These are phyloP conservation scores for Eudorina sp. DNA, from an alignment of 139 green algal species.

Conservation along the genomic window DNA sequence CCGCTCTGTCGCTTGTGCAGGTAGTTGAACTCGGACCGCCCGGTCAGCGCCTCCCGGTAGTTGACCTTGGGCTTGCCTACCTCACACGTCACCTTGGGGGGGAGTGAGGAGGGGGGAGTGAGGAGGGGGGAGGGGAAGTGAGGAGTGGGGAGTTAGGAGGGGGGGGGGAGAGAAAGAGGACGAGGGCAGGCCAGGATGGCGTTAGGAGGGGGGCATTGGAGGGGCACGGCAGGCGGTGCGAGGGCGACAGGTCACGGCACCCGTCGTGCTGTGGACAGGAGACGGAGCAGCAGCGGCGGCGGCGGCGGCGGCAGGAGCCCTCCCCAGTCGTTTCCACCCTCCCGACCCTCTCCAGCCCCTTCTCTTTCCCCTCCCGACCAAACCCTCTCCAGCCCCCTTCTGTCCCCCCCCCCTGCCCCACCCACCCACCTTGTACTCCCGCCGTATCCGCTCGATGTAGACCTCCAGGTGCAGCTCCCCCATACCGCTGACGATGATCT, in stretches of 20 bases:
- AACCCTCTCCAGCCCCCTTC: background rate
- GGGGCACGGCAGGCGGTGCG: no score
- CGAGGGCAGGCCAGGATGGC: no score
- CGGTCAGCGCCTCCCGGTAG: constrained; percentile 95
- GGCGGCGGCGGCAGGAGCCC: no score
- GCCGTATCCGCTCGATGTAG: constrained; percentile 96
- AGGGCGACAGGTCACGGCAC: no score
- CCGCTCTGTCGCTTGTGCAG: constrained; percentile 99
- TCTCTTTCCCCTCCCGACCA: background rate
- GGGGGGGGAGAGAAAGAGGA: background rate
- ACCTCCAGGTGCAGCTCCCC: constrained; percentile 99
- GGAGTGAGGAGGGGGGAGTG: background rate
- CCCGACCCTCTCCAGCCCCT: background rate
- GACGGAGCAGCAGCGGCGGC: no score
- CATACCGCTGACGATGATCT: constrained; percentile 97
- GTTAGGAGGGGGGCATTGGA: no score
- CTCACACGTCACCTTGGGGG: constrained; percentile 66
- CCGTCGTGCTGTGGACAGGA: no score
- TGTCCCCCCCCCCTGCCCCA: background rate
- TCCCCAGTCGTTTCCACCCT: no score
- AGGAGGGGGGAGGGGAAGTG: background rate
- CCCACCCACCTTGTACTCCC: constrained; percentile 94
- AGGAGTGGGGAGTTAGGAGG: background rate
- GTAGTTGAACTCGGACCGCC: constrained; percentile 93
- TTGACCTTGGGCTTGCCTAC: constrained; percentile 96